phyloP scores from a whole-genome alignment of 2,329 filamentous ascomycete species.

The Fusarium drepaniforme region DNA sequence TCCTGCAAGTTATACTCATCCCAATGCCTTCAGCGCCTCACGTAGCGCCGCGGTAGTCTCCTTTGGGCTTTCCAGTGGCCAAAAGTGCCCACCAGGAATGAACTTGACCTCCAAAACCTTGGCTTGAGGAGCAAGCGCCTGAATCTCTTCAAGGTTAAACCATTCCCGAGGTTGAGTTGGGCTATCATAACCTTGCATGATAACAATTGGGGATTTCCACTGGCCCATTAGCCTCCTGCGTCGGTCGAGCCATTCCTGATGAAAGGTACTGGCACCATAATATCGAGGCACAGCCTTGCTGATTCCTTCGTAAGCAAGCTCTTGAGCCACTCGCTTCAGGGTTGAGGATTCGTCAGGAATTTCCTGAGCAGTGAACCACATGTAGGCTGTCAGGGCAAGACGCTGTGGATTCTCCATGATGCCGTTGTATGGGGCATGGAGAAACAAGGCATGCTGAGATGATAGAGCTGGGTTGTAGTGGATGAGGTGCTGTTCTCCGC shows the following conservation, averaged over 20 bases:
- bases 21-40: neutral
- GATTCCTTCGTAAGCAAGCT: conserved; percentile 4
- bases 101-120: neutral
- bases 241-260: conserved; percentile 10
- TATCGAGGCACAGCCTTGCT: conserved; percentile 6
- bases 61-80: neutral
- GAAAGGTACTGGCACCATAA: conserved; percentile 8
- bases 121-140: neutral
- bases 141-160: neutral
- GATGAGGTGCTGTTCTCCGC: neutral
- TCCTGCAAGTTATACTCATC: no score
- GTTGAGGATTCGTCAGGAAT: neutral
- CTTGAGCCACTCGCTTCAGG: neutral
- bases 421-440: neutral
- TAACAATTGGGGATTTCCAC: conserved; percentile 5
- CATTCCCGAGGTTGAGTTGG: conserved; percentile 9
- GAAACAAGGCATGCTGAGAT: neutral
- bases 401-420: neutral
- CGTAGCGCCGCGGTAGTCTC: neutral
- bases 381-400: neutral
- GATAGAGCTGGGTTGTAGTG: neutral
- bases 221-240: neutral
- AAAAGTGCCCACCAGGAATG: neutral
- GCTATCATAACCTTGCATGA: conserved; percentile 5
- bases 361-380: neutral